Evolutionary conservation across 2,329 filamentous ascomycete genomes (phyloP).

Genomic region (Nannizziopsis barbatae): DNA sequence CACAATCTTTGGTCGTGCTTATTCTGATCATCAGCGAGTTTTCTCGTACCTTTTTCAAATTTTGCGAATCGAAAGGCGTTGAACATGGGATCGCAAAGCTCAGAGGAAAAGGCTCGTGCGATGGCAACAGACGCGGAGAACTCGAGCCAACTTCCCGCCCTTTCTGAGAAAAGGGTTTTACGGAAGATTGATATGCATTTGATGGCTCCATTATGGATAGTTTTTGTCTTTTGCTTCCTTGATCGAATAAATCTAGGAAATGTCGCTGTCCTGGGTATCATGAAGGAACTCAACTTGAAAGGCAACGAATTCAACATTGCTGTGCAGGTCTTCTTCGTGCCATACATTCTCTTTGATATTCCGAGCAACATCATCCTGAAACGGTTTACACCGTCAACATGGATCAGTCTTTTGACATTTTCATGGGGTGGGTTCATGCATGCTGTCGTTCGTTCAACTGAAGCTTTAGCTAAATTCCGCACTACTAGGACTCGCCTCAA

Average conservation of each 20-base stretch:
- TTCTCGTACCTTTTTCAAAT: neutral
- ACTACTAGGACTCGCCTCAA: constrained; percentile 34
- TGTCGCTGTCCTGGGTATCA: constrained; percentile 18
- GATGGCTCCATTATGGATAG: constrained; percentile 17
- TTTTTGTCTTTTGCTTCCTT: constrained; percentile 19
- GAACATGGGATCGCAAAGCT: neutral
- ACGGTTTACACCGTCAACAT: constrained; percentile 19
- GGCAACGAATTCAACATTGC: constrained; percentile 29
- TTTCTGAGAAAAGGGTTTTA: constrained; percentile 10
- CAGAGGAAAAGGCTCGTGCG: neutral
- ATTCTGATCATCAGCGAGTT: neutral
- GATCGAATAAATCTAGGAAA: constrained; percentile 20
- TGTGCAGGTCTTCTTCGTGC: constrained; percentile 26
- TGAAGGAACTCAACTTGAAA: constrained; percentile 16
- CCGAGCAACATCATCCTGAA: constrained; percentile 23
- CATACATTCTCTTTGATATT: constrained; percentile 22
- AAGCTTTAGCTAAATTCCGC: neutral
- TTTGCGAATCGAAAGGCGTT: neutral
- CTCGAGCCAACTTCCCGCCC: neutral
- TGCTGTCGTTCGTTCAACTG: neutral
- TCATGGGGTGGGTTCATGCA: constrained; percentile 21
- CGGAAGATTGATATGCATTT: constrained; percentile 21
- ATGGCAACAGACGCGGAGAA: neutral
- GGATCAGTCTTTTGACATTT: constrained; percentile 18
- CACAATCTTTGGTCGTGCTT: too few relatives aligned